A percentile compares a stretch with the other conserved stretches of the same genome.
These are phyloP conservation scores for Phytopythium aichiense DNA, from an alignment of 352 stramenopile genomes.

Conservation along the genomic window DNA sequence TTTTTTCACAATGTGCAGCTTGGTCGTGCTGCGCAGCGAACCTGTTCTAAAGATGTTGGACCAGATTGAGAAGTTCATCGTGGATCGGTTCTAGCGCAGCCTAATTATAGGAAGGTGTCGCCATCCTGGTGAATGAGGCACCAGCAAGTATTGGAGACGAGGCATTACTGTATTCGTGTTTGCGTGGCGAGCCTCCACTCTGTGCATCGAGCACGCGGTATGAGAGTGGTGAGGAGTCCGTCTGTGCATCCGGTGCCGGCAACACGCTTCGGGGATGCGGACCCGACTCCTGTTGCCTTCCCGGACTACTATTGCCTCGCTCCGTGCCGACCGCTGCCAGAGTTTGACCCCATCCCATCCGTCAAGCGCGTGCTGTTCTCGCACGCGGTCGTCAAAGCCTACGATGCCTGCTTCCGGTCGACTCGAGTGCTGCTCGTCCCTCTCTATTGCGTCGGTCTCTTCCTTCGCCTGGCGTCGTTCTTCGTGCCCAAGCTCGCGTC, in stretches of 20 bases:
- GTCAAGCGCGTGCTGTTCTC: conserved; percentile 2
- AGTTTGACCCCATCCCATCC: neutral
- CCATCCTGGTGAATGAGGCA: too few species aligned
- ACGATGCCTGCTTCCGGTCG: neutral
- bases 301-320: neutral
- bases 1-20: neutral
- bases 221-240: neutral
- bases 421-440: neutral
- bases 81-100: too few species aligned
- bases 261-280: neutral
- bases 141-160: neutral
- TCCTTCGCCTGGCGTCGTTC: neutral
- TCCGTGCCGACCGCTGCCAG: neutral
- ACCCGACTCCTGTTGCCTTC: neutral
- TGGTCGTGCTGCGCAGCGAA: too few species aligned
- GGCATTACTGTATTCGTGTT: neutral
- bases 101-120: too few species aligned
- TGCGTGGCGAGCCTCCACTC: neutral
- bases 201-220: neutral
- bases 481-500: neutral
- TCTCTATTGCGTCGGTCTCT: neutral
- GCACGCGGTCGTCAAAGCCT: neutral
- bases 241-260: neutral
- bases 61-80: too few species aligned
- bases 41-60: too few species aligned